A percentile compares a stretch with the other conserved stretches of the same genome.
Evolutionary conservation across 768 basidiomycete species (phyloP).

Genomic region (Leucogyrophana mollusca): DNA sequence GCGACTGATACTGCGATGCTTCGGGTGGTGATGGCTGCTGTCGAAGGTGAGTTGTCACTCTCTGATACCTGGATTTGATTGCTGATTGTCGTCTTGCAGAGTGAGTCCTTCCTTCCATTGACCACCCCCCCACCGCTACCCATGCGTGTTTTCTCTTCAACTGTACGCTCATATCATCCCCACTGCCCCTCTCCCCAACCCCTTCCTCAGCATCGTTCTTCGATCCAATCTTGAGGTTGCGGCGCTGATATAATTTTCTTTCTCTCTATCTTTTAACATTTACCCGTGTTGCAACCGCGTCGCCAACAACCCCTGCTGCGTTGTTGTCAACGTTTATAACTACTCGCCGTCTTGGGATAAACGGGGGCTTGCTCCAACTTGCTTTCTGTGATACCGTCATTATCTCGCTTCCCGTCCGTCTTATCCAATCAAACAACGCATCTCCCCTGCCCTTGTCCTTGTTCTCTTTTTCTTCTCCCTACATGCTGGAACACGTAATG

Average conservation of each 20-base stretch:
- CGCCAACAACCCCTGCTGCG: constrained; percentile 5
- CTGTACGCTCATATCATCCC: constrained; percentile 26
- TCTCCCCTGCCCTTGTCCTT: not conserved
- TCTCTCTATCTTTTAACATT: constrained; percentile 9
- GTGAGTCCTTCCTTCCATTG: constrained; percentile 51
- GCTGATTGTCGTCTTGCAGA: constrained; percentile 39
- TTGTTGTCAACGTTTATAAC: constrained; percentile 5
- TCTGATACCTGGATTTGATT: constrained; percentile 9
- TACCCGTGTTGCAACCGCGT: constrained; percentile 7
- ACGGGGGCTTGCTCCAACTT: constrained; percentile 7
- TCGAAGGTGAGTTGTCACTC: constrained; percentile 68
- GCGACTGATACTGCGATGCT: constrained; percentile 89
- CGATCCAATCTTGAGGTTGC: constrained; percentile 35
- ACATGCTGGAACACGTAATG: constrained; percentile 24
- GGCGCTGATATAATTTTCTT: constrained; percentile 29
- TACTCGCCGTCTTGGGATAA: constrained; percentile 7
- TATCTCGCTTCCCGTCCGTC: constrained; percentile 11
- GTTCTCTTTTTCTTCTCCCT: constrained; percentile 10
- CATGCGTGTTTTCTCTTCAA: constrained; percentile 20
- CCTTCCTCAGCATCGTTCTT: constrained; percentile 32
- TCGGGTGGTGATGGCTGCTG: constrained; percentile 92
- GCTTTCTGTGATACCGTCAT: constrained; percentile 12
- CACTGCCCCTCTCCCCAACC: constrained; percentile 13
- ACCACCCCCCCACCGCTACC: constrained; percentile 20
- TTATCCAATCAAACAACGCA: not conserved